These are phyloP conservation scores for Aspergillus melleus DNA, from an alignment of 2,329 filamentous ascomycete species.

Conservation along the genomic window DNA sequence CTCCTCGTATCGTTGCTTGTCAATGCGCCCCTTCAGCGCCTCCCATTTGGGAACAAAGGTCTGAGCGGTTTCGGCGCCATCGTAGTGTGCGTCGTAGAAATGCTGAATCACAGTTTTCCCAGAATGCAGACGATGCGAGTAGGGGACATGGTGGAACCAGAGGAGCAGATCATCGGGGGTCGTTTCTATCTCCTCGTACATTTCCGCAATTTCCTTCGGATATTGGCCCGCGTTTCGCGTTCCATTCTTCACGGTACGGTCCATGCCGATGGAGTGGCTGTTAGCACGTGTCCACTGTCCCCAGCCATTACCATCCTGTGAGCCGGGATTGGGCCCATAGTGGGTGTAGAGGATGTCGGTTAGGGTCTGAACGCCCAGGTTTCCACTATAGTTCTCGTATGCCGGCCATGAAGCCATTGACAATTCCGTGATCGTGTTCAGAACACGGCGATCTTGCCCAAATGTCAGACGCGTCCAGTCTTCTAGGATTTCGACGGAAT, in stretches of 20 bases:
- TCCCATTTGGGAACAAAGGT: conserved; percentile 57
- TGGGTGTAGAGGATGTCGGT: conserved; percentile 68
- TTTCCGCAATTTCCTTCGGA: conserved; percentile 57
- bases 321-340: conserved; percentile 67
- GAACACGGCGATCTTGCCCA: conserved; percentile 53
- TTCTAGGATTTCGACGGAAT: conserved; percentile 54
- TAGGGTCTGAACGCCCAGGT: conserved; percentile 68
- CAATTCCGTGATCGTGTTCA: conserved; percentile 61
- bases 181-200: conserved; percentile 61
- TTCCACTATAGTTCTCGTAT: conserved; percentile 70
- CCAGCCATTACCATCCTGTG: conserved; percentile 67
- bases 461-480: conserved; percentile 72
- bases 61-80: conserved; percentile 61
- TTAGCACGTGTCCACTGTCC: conserved; percentile 73
- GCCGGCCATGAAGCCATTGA: conserved; percentile 69
- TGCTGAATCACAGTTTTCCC: conserved; percentile 69
- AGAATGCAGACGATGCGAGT: conserved; percentile 61
- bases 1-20: conserved; percentile 60
- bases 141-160: conserved; percentile 75
- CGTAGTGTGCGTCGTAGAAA: conserved; percentile 65
- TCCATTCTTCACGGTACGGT: conserved; percentile 67
- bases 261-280: conserved; percentile 63
- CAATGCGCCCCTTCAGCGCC: conserved; percentile 56
- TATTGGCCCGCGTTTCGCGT: conserved; percentile 68
- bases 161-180: conserved; percentile 68